Base-by-base conservation (phyloP, 75 land plant genomes). In the Picea sitchensis region DNA sequence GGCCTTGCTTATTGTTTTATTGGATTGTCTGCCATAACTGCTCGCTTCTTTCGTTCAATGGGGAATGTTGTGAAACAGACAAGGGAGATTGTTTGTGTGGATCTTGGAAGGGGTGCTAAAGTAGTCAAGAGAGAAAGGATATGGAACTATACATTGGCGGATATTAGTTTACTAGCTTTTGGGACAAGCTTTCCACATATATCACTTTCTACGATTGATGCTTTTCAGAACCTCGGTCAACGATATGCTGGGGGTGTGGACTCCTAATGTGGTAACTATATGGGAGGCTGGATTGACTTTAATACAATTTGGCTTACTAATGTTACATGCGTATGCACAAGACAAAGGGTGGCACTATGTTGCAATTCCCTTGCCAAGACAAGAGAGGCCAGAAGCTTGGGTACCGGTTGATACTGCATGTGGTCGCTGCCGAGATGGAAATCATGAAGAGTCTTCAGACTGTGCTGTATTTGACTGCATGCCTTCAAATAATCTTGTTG, bases 121-220 rank as follows among this genome's bases (percentile, higher is more conserved):
- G 26, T 79, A n/a, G 47, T 92, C 26, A 87, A 59, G 75, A 12
- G 83, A 15, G 90, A 86, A 60, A 89, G 94, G 72, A 84, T 92
- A 54, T 94, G 97, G 97, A 94, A 94, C 84, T 85, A 84, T 32
- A 79, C 92, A 17, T 84, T 94, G 34, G 97, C 97, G 20, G 97
- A 94, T 60, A 92, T 92, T 31, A 85, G 85, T 32, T 75, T 94
- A 20, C 80, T 94, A 80, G 97, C 95, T 4, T 86, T 94, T 86
- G 97, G 97, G 51, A 94, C 97, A 74, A 92, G 97, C 85, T 91
- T 90, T 65, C 97, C 97, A 32, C 97, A 94, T 72, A 92, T 94
- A 51, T 94, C 95, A 67, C 82, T 94, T 34, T 91, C 97, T 34
- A 89, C 83, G 3, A 92, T 92, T 77, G 97, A 94, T 87, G 88